A percentile compares a stretch with the other conserved stretches of the same genome.
phyloP scores from a whole-genome alignment of 306 rosid species.

The Cicer bijugum region DNA sequence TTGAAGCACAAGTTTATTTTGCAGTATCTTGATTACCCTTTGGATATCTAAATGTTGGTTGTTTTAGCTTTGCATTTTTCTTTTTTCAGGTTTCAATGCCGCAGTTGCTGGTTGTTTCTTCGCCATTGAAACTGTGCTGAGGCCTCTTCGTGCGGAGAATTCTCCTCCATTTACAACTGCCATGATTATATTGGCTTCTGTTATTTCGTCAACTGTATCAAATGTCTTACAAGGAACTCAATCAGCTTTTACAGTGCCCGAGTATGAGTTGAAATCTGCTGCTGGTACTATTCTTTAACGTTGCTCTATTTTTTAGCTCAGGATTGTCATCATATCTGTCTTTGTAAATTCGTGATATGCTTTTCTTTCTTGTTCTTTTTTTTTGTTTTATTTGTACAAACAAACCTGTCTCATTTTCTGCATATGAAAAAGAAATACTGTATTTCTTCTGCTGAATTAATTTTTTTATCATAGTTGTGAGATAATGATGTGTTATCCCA shows the following conservation, averaged over 20 bases:
- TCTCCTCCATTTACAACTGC: constrained; percentile 99
- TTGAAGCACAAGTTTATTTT: constrained; percentile 17
- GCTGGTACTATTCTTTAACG: constrained; percentile 67
- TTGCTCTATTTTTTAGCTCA: constrained; percentile 1
- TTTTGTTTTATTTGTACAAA: not conserved
- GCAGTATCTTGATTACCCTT: constrained; percentile 20
- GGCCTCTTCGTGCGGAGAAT: constrained; percentile 95
- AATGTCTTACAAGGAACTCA: constrained; percentile 85
- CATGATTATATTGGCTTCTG: constrained; percentile 99
- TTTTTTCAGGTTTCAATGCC: constrained; percentile 88
- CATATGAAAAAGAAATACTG: constrained; percentile 20
- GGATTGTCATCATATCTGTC: constrained; percentile 23
- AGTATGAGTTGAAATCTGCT: constrained; percentile 95
- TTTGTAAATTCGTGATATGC: constrained; percentile 3
- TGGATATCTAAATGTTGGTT: constrained; percentile 29
- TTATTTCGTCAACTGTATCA: constrained; percentile 91
- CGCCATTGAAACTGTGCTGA: constrained; percentile 94
- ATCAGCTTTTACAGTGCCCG: constrained; percentile 91
- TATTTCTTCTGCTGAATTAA: constrained; percentile 22
- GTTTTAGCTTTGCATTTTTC: constrained; percentile 43
- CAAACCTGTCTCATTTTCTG: not conserved
- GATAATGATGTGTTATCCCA: not conserved
- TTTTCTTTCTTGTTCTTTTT: not conserved
- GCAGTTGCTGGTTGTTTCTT: constrained; percentile 99
- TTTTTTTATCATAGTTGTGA: constrained; percentile 25